Base-by-base conservation (phyloP, 2,329 filamentous ascomycete species). In the Coniochaeta ligniaria region DNA sequence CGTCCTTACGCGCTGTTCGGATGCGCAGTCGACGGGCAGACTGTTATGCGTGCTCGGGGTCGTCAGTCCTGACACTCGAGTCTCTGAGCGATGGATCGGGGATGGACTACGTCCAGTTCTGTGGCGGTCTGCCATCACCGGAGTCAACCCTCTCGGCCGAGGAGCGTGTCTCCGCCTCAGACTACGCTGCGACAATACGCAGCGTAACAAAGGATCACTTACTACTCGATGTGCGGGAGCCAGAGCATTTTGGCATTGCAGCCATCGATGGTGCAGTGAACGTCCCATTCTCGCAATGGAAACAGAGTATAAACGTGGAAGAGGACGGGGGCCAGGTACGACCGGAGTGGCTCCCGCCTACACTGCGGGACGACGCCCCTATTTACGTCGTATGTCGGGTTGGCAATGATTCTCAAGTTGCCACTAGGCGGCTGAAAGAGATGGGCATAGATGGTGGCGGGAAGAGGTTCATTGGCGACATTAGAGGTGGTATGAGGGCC, bases 31-130 rank as follows among this genome's bases (percentile, higher is more conserved):
- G 88, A 58, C 83, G 90, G 57, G 73, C 78, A 9, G 85, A 85
- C 43, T 98, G 95, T 68, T 84, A 90, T 38, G 89, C 89, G 0
- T 99, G 95, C 71, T 90, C 89, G 0, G 75, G 81, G 0, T 73
- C 80, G 9, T 80, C 84, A 0, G 83, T 78, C 0, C 79, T 97
- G 12, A 88, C 87, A 0, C 70, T 84, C 8, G 79, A 87, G 12
- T 82, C 80, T 8, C 74, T 96, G 58, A 76, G 73, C 22, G 81
- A 80, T 0, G 88, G 89, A 0, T 87, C 84, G 6, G 77, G 93
- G 55, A 77, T 93, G 55, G 91, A 97, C 70, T 98, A 98, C 70
- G 82, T 90, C 0, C 85, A 88, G 59, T 97, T 98, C 70, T 98
- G 94, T 70, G 92, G 93, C 5, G 80, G 85, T 0, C 72, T 75